A percentile compares a stretch with the other conserved stretches of the same genome.
Conservation (phyloP, 2,329 filamentous ascomycete genomes). For the Monilinia polystroma region DNA sequence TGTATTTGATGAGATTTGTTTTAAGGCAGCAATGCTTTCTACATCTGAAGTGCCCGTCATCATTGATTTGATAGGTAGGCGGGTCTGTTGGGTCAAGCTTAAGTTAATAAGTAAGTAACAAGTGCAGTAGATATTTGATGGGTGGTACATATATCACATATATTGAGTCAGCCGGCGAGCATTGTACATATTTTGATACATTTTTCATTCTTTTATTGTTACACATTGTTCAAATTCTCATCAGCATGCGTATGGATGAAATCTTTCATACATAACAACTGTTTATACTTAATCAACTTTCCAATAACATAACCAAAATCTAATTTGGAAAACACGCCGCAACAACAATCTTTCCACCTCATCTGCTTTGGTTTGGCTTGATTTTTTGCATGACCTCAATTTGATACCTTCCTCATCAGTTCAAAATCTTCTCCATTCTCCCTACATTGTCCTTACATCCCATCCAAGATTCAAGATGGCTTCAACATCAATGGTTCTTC, state of each 20-base stretch:
- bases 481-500: slow-evolving; percentile 47
- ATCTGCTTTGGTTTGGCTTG: background rate
- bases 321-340: background rate
- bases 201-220: background rate
- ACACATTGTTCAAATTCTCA: background rate
- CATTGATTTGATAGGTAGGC: slow-evolving; percentile 16
- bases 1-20: too few relatives aligned
- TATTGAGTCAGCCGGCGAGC: slow-evolving; percentile 31
- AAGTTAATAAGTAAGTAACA: too few relatives aligned
- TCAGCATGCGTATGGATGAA: too few relatives aligned
- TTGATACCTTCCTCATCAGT: background rate
- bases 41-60: background rate
- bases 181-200: background rate
- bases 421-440: background rate
- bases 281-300: background rate
- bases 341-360: background rate
- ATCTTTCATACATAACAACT: background rate
- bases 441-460: background rate
- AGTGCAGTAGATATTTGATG: too few relatives aligned
- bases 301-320: background rate
- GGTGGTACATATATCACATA: background rate
- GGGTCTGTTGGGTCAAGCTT: background rate
- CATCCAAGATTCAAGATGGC: slow-evolving; percentile 16
- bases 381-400: background rate
- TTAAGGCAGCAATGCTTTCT: slow-evolving; percentile 1